These are phyloP conservation scores for Helotiales sp. DNA, from an alignment of 2,329 filamentous ascomycete species.

Conservation along the genomic window DNA sequence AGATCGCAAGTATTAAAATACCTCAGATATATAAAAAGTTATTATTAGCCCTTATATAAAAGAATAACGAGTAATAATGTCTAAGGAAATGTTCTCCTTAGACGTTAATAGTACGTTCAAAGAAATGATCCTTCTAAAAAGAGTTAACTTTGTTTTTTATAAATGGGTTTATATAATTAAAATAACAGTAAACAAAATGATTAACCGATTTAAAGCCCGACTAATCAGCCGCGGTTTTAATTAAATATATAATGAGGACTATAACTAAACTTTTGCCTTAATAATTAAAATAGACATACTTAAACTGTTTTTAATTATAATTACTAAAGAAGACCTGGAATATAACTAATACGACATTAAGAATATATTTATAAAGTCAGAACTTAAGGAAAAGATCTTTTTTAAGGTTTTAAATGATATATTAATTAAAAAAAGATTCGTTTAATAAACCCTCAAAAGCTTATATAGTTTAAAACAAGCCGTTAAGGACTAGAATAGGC, in stretches of 20 bases:
- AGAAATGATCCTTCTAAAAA: not conserved
- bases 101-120: not conserved
- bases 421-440: not conserved
- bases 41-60: too few species aligned
- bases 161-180: constrained; percentile 11
- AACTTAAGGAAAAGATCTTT: not conserved
- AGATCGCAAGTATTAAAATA: too few species aligned
- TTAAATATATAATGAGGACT: not conserved
- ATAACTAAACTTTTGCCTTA: not conserved
- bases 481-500: not conserved
- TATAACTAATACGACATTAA: too few species aligned
- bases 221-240: not conserved
- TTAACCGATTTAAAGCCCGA: not conserved
- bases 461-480: constrained; percentile 3
- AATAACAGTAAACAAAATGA: not conserved
- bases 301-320: too few species aligned
- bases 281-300: too few species aligned
- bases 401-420: not conserved
- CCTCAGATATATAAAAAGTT: too few species aligned
- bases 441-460: not conserved
- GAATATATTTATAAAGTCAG: too few species aligned
- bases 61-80: too few species aligned
- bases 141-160: not conserved
- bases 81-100: not conserved
- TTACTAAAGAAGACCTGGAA: too few species aligned